Conservation (phyloP, 352 stramenopile species). For the Globisporangium middletonii region DNA sequence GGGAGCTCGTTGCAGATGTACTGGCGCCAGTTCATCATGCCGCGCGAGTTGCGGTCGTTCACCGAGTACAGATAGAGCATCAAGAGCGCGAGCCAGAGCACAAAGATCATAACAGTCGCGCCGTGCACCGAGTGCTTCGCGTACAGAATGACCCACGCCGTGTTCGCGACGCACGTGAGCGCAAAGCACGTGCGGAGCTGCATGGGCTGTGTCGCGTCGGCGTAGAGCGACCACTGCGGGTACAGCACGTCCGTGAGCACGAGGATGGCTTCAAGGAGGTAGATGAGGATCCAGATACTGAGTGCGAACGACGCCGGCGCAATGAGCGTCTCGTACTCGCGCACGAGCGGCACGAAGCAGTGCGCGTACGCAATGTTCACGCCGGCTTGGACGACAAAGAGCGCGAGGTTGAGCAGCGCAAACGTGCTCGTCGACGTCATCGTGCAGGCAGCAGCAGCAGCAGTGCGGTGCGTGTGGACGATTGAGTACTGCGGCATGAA, state of each 20-base stretch:
- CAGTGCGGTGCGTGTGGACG: background rate
- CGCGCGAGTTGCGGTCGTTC: conserved; percentile 54
- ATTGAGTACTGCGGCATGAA: conserved; percentile 8
- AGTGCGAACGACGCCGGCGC: conserved; percentile 57
- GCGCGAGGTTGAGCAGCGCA: conserved; percentile 46
- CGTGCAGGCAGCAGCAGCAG: background rate
- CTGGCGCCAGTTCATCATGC: conserved; percentile 46
- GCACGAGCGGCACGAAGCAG: conserved; percentile 34
- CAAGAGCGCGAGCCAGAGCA: conserved; percentile 66
- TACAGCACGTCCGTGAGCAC: conserved; percentile 61
- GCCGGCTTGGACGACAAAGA: conserved; percentile 52
- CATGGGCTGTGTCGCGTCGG: conserved; percentile 52
- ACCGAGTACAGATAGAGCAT: conserved; percentile 78
- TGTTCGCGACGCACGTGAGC: conserved; percentile 59
- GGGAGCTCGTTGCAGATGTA: conserved; percentile 74
- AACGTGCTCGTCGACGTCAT: conserved; percentile 27
- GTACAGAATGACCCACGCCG: conserved; percentile 56
- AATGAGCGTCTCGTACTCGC: conserved; percentile 72
- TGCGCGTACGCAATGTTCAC: conserved; percentile 69
- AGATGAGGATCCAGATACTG: conserved; percentile 64
- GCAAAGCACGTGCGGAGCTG: conserved; percentile 65
- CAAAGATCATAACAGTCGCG: conserved; percentile 52
- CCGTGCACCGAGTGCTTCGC: conserved; percentile 45
- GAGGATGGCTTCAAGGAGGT: conserved; percentile 54
- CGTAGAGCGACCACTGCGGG: conserved; percentile 62